A percentile compares a stretch with the other conserved stretches of the same genome.
Evolutionary conservation across 2,329 filamentous ascomycete species (phyloP).

Genomic region (Tolypocladium pustulatum): DNA sequence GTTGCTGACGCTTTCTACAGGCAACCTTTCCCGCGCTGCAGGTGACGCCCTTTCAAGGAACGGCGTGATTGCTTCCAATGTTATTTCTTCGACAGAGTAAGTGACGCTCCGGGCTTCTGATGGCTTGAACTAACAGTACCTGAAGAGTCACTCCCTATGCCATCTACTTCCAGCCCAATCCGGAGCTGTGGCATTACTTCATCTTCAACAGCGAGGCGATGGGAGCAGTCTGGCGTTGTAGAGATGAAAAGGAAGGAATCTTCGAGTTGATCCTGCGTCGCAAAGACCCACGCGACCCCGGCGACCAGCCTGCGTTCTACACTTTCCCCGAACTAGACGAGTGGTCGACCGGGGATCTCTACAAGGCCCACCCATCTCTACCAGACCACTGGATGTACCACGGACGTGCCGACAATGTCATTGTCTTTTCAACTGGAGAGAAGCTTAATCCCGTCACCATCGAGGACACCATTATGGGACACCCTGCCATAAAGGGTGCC

Average conservation of each 20-base stretch:
- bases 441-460: conserved; percentile 30
- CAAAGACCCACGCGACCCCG: conserved; percentile 8
- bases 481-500: conserved; percentile 17
- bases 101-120: conserved; percentile 1
- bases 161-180: conserved; percentile 18
- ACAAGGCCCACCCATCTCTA: conserved; percentile 22
- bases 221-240: conserved; percentile 27
- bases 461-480: conserved; percentile 18
- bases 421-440: conserved; percentile 29
- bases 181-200: conserved; percentile 29
- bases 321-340: conserved; percentile 28
- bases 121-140: too few species aligned
- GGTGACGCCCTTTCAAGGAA: conserved; percentile 24
- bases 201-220: conserved; percentile 26
- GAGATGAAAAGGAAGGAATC: neutral
- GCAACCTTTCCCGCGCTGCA: conserved; percentile 23
- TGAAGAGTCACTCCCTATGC: conserved; percentile 23
- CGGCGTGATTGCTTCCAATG: conserved; percentile 23
- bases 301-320: conserved; percentile 25
- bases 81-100: conserved; percentile 32
- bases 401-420: conserved; percentile 27
- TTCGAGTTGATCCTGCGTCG: conserved; percentile 18
- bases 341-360: conserved; percentile 34
- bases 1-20: conserved; percentile 6
- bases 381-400: conserved; percentile 21